Percentiles rank a stretch among this genome's conserved stretches.
Conservation (phyloP, 306 rosid species). For the Arachis hypogaea region DNA sequence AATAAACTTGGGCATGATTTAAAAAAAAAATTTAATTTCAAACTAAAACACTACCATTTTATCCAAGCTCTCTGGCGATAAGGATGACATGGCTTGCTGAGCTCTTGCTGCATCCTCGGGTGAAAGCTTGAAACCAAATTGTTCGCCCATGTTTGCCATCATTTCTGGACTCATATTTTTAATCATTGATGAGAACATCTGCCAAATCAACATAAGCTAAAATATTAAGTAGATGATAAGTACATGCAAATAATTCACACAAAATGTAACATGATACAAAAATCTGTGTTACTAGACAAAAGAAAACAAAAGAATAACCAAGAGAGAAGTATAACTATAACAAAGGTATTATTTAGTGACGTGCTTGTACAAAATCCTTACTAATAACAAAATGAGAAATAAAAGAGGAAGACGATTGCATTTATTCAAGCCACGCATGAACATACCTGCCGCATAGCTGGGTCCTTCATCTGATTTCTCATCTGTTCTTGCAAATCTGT, state of each 20-base stretch:
- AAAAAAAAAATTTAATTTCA: background rate
- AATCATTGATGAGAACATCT: slow-evolving; percentile 93
- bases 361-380: slow-evolving; percentile 6
- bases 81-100: slow-evolving; percentile 86
- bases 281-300: background rate
- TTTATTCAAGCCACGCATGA: slow-evolving; percentile 30
- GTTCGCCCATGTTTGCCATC: slow-evolving; percentile 97
- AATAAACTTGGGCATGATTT: too few relatives aligned
- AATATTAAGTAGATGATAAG: background rate
- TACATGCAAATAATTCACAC: slow-evolving; percentile 9
- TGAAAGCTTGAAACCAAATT: slow-evolving; percentile 87
- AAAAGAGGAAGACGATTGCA: too few relatives aligned
- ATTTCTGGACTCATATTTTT: slow-evolving; percentile 94
- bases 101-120: slow-evolving; percentile 87
- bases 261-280: background rate
- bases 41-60: slow-evolving; percentile 68
- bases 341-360: slow-evolving; percentile 13
- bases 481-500: slow-evolving; percentile 88
- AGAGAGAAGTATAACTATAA: slow-evolving; percentile 13
- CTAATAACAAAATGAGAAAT: background rate
- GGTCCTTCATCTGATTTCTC: slow-evolving; percentile 96
- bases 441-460: slow-evolving; percentile 90
- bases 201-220: slow-evolving; percentile 44
- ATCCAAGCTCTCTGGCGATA: slow-evolving; percentile 83
- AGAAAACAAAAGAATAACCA: slow-evolving; percentile 17